Evolutionary conservation across 768 basidiomycete species (phyloP).

Genomic region (Rubroboletus pulcherrimus): DNA sequence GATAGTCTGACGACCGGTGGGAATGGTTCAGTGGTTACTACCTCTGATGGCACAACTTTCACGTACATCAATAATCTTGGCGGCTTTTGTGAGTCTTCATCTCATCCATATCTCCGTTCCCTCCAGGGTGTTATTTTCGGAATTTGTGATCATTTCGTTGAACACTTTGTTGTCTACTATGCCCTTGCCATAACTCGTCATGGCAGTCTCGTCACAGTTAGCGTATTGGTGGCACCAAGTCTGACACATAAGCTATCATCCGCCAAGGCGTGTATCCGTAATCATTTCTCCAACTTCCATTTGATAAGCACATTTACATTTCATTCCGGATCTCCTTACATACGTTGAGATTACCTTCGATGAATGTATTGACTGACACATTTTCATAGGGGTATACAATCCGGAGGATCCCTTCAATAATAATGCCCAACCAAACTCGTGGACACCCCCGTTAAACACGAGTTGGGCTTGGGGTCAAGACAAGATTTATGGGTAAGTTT

Average conservation of each 20-base stretch:
- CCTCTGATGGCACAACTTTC: conserved; percentile 67
- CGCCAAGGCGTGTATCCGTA: background rate
- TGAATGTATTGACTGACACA: conserved; percentile 1
- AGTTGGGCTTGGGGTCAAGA: conserved; percentile 68
- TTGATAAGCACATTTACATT: background rate
- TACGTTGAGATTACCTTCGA: background rate
- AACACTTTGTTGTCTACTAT: background rate
- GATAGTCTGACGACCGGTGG: conserved; percentile 43
- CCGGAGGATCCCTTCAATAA: conserved; percentile 74
- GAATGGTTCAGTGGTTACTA: conserved; percentile 63
- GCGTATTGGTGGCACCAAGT: background rate
- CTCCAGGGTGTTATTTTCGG: background rate
- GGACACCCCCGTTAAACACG: conserved; percentile 76
- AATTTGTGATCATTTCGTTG: background rate
- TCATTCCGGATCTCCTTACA: background rate
- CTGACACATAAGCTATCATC: background rate
- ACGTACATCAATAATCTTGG: conserved; percentile 76
- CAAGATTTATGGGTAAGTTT: conserved; percentile 53
- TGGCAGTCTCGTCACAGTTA: background rate
- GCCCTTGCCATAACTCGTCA: background rate
- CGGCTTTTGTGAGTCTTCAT: conserved; percentile 55
- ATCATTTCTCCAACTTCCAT: background rate
- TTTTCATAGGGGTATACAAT: conserved; percentile 54
- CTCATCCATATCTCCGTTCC: background rate
- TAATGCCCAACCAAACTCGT: conserved; percentile 69